Base-by-base conservation (phyloP, 1,284 basidiomycete genomes). In the Papiliotrema flavescens region DNA sequence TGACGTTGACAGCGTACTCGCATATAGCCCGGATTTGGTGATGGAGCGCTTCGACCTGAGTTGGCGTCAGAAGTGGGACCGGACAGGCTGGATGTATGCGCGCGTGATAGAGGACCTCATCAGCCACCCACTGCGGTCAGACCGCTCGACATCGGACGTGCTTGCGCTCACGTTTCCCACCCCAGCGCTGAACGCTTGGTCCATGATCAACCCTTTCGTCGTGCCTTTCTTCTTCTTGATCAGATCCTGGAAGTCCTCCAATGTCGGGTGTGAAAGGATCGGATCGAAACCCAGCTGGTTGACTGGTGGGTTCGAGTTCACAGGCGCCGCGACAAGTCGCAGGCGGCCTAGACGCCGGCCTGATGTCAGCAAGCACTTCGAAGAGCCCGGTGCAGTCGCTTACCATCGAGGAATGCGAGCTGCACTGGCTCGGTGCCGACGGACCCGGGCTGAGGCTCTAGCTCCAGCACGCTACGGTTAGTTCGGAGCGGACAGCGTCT, bases 111-210 rank as follows among this genome's bases (percentile, higher is more conserved):
- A 91, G 74, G 44, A 91, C 84, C 67, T 73, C 62, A 83, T 87
- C 87, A 61, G 88, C 88, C 2, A 90, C 83, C 87, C 87, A 90
- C 67, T 70, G 35, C 17, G 15, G 32, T 19, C 7, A 26, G 22
- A 22, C 3, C 22, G 20, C 52, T 34, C 3, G 22, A 23, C 5
- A 37, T 13, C 3, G n/a, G 36, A 32, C 5, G 28, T 32, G n/a
- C n/a, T 1, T n/a, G 9, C 6, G 65, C 67, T 51, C 26, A 70
- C 66, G 70, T 91, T 92, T 1, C 89, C 89, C 3, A 92, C 82
- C 0, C 89, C 89, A 2, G 87, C 87, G 59, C 83, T 86, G 76
- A 89, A 89, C 0, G 84, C 83, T 70, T 91, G 89, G 72, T 92
- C 86, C 45, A 92, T 81, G 15, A 92, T 80, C 14, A 91, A 78